These are phyloP conservation scores for Coniochaeta ligniaria DNA, from an alignment of 2,329 filamentous ascomycete genomes.

Conservation along the genomic window DNA sequence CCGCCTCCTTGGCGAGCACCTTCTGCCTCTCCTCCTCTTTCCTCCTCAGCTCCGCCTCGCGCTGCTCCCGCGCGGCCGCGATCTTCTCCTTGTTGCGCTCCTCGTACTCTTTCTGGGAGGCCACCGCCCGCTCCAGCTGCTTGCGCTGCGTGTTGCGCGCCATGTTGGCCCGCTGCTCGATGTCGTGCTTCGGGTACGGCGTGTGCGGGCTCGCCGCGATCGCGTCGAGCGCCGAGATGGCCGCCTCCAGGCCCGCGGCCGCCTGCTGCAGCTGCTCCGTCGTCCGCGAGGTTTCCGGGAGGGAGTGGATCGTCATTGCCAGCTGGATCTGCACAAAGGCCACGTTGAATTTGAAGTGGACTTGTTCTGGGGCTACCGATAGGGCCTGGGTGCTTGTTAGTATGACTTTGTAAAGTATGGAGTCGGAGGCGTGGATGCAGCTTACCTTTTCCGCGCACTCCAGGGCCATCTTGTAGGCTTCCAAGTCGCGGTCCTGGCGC, in stretches of 20 bases:
- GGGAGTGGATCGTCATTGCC: slow-evolving; percentile 68
- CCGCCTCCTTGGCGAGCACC: slow-evolving; percentile 60
- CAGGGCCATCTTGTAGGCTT: slow-evolving; percentile 49
- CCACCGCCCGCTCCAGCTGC: slow-evolving; percentile 79
- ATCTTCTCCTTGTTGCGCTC: slow-evolving; percentile 87
- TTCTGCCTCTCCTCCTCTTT: slow-evolving; percentile 71
- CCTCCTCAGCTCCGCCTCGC: slow-evolving; percentile 71
- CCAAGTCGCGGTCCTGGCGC: slow-evolving; percentile 51
- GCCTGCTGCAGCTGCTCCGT: slow-evolving; percentile 76
- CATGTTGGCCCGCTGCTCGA: slow-evolving; percentile 97
- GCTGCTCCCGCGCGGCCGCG: slow-evolving; percentile 67
- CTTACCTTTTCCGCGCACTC: slow-evolving; percentile 57
- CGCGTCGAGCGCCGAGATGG: slow-evolving; percentile 65
- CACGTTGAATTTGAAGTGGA: slow-evolving; percentile 95
- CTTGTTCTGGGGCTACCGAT: slow-evolving; percentile 69
- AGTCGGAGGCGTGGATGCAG: no score
- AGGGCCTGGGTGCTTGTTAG: slow-evolving; percentile 49
- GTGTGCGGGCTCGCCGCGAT: slow-evolving; percentile 58
- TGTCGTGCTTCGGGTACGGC: slow-evolving; percentile 82
- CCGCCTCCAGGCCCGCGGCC: slow-evolving; percentile 71
- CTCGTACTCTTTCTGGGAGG: slow-evolving; percentile 85
- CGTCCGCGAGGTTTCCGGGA: slow-evolving; percentile 70
- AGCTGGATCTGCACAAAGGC: slow-evolving; percentile 96
- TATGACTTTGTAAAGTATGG: background rate
- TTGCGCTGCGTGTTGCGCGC: slow-evolving; percentile 89